phyloP scores from a whole-genome alignment of 1,284 basidiomycete genomes.

The Phylloporus sp. region DNA sequence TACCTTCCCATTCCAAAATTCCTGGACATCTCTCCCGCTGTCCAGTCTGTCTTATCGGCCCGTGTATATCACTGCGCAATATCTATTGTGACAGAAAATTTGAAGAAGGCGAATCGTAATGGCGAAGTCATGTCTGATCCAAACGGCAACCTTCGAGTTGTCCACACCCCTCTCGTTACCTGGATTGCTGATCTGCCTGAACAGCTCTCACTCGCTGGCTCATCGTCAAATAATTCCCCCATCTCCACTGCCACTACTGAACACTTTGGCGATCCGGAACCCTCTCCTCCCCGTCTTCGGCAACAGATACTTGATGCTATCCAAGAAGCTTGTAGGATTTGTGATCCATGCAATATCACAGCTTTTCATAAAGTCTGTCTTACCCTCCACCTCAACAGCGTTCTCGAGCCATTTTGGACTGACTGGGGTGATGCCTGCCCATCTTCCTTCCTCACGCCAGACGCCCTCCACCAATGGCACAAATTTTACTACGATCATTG shows the following conservation, averaged over 20 bases:
- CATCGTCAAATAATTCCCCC: neutral
- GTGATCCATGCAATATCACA: constrained; percentile 13
- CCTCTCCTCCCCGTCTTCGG: neutral
- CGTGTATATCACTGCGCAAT: constrained; percentile 13
- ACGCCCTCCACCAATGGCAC: constrained; percentile 25
- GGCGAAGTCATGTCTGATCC: constrained; percentile 18
- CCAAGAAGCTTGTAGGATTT: neutral
- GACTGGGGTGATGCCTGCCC: constrained; percentile 22
- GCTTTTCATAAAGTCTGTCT: constrained; percentile 13
- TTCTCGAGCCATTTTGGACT: constrained; percentile 16
- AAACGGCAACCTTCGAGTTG: neutral
- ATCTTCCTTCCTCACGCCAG: constrained; percentile 18
- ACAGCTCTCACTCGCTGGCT: constrained; percentile 7
- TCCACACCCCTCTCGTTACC: constrained; percentile 16
- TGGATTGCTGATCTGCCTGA: constrained; percentile 21
- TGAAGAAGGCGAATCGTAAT: constrained; percentile 1
- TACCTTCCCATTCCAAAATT: constrained; percentile 26
- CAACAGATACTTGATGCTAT: neutral
- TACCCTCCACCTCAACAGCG: constrained; percentile 6
- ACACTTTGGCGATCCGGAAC: constrained; percentile 12
- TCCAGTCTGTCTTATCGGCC: constrained; percentile 17
- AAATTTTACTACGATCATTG: constrained; percentile 19
- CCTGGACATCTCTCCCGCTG: neutral
- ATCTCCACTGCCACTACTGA: constrained; percentile 8
- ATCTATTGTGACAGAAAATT: constrained; percentile 8